Evolutionary conservation across 164 flowering plant genomes (phyloP).

Genomic region (Cinnamomum micranthum): DNA sequence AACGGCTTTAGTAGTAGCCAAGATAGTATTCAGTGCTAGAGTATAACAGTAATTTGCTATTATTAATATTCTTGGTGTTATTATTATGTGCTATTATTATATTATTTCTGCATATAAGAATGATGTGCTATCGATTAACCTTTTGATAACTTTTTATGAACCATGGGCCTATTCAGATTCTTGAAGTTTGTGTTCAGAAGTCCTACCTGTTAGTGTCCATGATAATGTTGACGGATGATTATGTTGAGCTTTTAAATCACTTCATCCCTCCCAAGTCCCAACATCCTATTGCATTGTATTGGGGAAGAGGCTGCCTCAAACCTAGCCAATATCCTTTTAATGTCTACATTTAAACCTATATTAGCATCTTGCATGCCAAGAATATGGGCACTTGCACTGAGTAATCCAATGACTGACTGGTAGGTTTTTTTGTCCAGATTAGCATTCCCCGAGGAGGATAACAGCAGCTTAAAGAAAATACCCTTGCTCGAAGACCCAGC

Average conservation of each 20-base stretch:
- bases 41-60: too few relatives aligned
- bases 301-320: neutral
- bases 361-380: neutral
- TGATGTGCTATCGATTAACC: too few relatives aligned
- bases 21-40: too few relatives aligned
- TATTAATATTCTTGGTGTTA: too few relatives aligned
- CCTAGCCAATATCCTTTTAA: neutral
- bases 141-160: too few relatives aligned
- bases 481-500: constrained; percentile 74
- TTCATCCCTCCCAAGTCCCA: too few relatives aligned
- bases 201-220: neutral
- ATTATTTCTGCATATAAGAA: too few relatives aligned
- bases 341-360: neutral
- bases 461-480: constrained; percentile 62
- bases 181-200: neutral
- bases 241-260: neutral
- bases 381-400: neutral
- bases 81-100: too few relatives aligned
- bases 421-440: constrained; percentile 32
- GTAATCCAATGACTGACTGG: neutral
- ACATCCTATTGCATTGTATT: too few relatives aligned
- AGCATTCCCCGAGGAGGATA: constrained; percentile 71
- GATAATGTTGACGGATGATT: neutral
- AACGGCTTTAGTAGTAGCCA: too few relatives aligned
- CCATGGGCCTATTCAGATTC: neutral